phyloP scores from a whole-genome alignment of 805 yeast genomes.

The Starmerella potacharoeniae region DNA sequence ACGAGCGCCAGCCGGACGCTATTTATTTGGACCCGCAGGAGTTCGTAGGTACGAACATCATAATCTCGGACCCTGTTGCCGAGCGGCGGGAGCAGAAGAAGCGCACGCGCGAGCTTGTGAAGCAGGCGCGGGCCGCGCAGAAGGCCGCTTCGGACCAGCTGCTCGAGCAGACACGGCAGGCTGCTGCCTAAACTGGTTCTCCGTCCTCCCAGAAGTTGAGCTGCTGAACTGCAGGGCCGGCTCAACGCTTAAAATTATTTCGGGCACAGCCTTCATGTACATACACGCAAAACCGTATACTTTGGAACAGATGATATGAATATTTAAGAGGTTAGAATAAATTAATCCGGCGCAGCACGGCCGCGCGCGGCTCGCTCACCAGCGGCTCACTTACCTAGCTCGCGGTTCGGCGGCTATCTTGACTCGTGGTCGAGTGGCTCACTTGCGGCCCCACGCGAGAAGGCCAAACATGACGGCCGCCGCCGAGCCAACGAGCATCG shows the following conservation, averaged over 20 bases:
- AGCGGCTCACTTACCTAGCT: too few relatives aligned
- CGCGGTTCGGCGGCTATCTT: too few relatives aligned
- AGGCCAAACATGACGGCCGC: slow-evolving; percentile 18
- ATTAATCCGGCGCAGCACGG: not conserved
- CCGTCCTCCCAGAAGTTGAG: too few relatives aligned
- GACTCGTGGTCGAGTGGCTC: not conserved
- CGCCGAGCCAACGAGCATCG: slow-evolving; percentile 18
- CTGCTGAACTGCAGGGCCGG: too few relatives aligned
- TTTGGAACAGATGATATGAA: not conserved
- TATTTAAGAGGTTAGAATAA: not conserved
- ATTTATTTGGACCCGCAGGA: slow-evolving; percentile 47
- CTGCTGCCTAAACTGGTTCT: not conserved
- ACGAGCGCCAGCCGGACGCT: slow-evolving; percentile 66
- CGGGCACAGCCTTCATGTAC: too few relatives aligned
- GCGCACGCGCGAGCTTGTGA: slow-evolving; percentile 37
- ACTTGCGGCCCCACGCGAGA: slow-evolving; percentile 17
- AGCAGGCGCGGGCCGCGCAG: slow-evolving; percentile 35
- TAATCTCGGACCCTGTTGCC: slow-evolving; percentile 39
- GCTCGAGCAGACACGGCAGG: slow-evolving; percentile 5
- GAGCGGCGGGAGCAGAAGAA: slow-evolving; percentile 36
- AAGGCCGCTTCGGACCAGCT: slow-evolving; percentile 21
- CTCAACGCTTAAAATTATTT: too few relatives aligned
- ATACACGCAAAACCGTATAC: too few relatives aligned
- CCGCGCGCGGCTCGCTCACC: not conserved
- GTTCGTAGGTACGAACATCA: slow-evolving; percentile 44